Evolutionary conservation across 495 filamentous ascomycete genomes (phyloP), one percentile per base, ranked within the genome.

Genomic region (Letharia lupina): DNA sequence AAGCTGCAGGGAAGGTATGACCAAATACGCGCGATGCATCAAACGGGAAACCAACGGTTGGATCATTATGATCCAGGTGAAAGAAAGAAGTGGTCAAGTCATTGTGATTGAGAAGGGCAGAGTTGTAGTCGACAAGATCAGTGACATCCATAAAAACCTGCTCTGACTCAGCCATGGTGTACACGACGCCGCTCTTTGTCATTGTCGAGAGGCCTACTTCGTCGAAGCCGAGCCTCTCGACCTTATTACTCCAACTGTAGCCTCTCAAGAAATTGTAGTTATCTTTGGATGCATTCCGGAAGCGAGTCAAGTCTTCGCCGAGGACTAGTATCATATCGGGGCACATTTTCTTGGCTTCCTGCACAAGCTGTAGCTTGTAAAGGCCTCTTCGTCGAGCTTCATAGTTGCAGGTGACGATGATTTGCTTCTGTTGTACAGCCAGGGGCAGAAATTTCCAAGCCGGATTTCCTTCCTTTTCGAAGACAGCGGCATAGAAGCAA

Each of bases 351-450:
- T 85, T 89, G 5, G 93, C 93, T 68, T 96, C 90, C 59, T 77
- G 80, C 75, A 96, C 88, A 47, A 90, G 79, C 76, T 92, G 89
- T 40, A 97, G 80, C 78, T 98, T 96, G 76, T 82, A 82, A 48
- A 96, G 80, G 37, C 93, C 93, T 44, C 85, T 79, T 41, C 79
- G 71, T 9, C 93, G 84, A 10, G 93, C 93, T 72, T 89, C 90
- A 73, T 96, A 96, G 76, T 98, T 96, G 81, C 91, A 96, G 7
- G 93, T 98, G 54, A 92, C 93, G 37, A 96, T 84, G 56, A 96
- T 96, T 70, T 90, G 88, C 77, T 96, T 96, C 77, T 91, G 88
- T 73, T 89, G 86, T 45, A 91, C 86, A 57, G 86, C 87, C 56
- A 96, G 77, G 12, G 91, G 91, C 50, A 88, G 75, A 1, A 82